Evolutionary conservation across 345 rosid genomes (phyloP).

Genomic region (Heritiera littoralis): DNA sequence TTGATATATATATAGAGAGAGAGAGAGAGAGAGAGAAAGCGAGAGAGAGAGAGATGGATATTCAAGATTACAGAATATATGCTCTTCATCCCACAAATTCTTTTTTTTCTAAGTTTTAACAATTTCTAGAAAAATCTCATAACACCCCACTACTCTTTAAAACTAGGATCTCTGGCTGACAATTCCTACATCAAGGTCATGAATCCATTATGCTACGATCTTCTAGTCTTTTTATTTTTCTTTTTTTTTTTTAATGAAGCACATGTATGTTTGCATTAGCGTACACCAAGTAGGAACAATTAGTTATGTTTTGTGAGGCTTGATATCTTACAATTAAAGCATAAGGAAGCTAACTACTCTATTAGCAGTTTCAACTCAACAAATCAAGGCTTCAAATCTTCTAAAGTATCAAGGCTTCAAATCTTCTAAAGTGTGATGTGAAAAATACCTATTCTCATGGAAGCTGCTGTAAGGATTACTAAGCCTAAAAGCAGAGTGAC

Average conservation of each 20-base stretch:
- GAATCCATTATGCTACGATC: background rate
- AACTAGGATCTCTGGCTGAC: background rate
- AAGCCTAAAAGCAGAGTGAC: background rate
- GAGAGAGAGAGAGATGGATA: no score
- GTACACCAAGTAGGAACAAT: background rate
- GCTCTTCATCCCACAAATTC: background rate
- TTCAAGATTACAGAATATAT: no score
- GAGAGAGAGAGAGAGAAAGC: no score
- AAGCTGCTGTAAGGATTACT: background rate
- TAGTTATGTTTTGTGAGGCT: background rate
- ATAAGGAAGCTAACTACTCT: background rate
- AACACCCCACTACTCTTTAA: background rate
- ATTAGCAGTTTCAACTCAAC: background rate
- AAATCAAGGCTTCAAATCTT: background rate
- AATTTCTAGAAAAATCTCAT: no score
- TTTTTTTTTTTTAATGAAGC: background rate
- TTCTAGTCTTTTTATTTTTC: background rate
- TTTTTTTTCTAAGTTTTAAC: background rate
- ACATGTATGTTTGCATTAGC: background rate
- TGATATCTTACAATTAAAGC: background rate
- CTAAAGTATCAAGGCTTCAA: background rate
- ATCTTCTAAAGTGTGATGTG: background rate
- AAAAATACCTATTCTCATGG: background rate
- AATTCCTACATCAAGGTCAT: background rate
- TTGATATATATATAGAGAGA: no score